Conservation (phyloP, 2,329 filamentous ascomycete genomes). For the Phialophora verrucosa region DNA sequence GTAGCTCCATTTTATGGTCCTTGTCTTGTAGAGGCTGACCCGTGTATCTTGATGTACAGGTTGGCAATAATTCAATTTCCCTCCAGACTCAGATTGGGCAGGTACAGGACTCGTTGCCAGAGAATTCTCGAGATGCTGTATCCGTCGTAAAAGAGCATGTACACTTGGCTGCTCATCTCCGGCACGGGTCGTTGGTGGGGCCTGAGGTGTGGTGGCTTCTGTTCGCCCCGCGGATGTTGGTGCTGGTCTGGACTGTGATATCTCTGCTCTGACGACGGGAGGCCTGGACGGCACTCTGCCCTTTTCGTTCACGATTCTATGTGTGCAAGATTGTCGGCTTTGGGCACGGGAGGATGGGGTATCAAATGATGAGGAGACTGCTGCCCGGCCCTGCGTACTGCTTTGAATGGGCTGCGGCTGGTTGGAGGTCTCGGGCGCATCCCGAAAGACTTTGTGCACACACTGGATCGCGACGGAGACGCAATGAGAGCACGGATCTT, state of each 20-base stretch:
- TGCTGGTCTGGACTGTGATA: neutral
- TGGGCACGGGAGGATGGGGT: too few species aligned
- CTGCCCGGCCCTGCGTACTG: neutral
- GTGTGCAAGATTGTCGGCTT: too few species aligned
- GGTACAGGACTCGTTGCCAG: neutral
- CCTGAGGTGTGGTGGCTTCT: constrained; percentile 4
- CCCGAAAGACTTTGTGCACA: constrained; percentile 23
- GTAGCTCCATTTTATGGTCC: constrained; percentile 36
- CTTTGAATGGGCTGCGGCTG: neutral
- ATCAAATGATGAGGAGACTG: too few species aligned
- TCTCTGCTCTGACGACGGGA: neutral
- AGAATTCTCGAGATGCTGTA: neutral
- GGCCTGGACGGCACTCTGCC: too few species aligned
- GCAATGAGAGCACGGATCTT: constrained; percentile 40
- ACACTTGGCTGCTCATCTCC: neutral
- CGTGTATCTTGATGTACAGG: constrained; percentile 9
- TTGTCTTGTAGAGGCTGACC: too few species aligned
- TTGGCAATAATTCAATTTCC: neutral
- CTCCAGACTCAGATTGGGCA: neutral
- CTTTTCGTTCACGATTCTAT: too few species aligned
- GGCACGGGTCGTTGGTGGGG: neutral
- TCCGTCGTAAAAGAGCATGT: constrained; percentile 1
- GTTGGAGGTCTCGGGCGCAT: neutral
- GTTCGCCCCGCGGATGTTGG: constrained; percentile 2
- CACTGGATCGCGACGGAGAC: constrained; percentile 32